phyloP scores from a whole-genome alignment of 2,329 filamentous ascomycete species.

The Parafenestella ontariensis region DNA sequence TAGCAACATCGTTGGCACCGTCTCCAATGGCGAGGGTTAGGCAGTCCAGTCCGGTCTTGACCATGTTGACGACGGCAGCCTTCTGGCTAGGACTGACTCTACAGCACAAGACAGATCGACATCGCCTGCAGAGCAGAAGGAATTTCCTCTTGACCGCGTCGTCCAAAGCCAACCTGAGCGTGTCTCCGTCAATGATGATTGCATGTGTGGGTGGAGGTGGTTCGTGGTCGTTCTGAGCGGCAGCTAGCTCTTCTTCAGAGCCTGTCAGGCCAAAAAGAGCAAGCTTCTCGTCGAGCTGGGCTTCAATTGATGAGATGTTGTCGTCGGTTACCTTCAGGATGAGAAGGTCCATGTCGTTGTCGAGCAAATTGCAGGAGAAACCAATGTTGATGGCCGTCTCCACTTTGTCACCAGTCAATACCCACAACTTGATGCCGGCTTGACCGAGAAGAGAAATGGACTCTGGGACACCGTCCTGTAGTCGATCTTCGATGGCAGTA shows the following conservation, averaged over 20 bases:
- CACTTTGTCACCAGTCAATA: conserved; percentile 96
- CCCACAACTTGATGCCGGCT: conserved; percentile 98
- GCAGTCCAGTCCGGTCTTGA: conserved; percentile 92
- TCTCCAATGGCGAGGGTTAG: conserved; percentile 94
- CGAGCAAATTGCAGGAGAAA: conserved; percentile 96
- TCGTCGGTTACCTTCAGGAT: conserved; percentile 86
- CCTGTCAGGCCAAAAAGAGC: conserved; percentile 79
- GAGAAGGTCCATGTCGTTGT: conserved; percentile 97
- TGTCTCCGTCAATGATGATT: conserved; percentile 93
- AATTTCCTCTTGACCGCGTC: conserved; percentile 90
- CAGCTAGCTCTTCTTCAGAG: conserved; percentile 81
- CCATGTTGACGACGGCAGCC: conserved; percentile 94
- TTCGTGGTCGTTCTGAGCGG: conserved; percentile 82
- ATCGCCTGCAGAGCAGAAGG: conserved; percentile 93
- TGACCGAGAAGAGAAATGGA: conserved; percentile 89
- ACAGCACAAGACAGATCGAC: conserved; percentile 94
- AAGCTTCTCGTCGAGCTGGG: conserved; percentile 77
- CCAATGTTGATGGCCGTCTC: conserved; percentile 99
- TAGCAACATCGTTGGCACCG: conserved; percentile 89
- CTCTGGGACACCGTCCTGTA: conserved; percentile 96
- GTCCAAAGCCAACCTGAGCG: conserved; percentile 84
- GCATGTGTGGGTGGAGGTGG: conserved; percentile 88
- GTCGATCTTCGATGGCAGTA: conserved; percentile 94
- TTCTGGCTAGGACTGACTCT: conserved; percentile 97
- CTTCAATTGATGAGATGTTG: conserved; percentile 67